A percentile compares a stretch with the other conserved stretches of the same genome.
These are phyloP conservation scores for Hordeum marinum DNA, from an alignment of 176 grass and related monocot species.

Conservation along the genomic window DNA sequence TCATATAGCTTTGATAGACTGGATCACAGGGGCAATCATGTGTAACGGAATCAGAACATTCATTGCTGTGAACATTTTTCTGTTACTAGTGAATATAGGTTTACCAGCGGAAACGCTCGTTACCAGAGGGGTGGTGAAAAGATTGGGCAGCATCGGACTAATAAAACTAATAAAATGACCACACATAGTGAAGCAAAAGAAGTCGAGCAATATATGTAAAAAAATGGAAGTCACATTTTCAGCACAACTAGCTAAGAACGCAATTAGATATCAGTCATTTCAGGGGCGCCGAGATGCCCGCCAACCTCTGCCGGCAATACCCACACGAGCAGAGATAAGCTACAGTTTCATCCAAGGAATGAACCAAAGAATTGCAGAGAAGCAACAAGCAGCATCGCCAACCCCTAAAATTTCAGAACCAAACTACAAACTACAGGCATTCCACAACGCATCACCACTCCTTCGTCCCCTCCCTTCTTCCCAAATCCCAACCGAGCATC, in stretches of 20 bases:
- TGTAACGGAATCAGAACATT: background rate
- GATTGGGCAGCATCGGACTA: too few species aligned
- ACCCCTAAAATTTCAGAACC: constrained; percentile 14
- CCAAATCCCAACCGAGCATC: constrained; percentile 1
- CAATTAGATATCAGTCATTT: background rate
- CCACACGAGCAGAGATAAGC: constrained; percentile 14
- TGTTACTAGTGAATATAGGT: background rate
- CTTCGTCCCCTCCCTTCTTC: background rate
- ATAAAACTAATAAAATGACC: too few species aligned
- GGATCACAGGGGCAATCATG: background rate
- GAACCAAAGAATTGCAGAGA: constrained; percentile 29
- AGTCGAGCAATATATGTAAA: background rate
- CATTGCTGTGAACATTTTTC: background rate
- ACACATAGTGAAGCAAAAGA: background rate
- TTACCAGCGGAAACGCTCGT: too few species aligned
- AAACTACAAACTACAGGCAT: constrained; percentile 37
- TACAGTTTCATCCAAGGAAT: constrained; percentile 16
- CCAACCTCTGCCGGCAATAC: constrained; percentile 8
- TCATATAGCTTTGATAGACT: background rate
- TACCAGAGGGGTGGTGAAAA: too few species aligned
- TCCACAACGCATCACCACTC: constrained; percentile 32
- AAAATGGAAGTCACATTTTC: constrained; percentile 3
- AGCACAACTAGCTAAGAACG: constrained; percentile 8
- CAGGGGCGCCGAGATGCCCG: background rate
- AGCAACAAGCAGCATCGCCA: constrained; percentile 21